phyloP scores from a whole-genome alignment of 495 filamentous ascomycete genomes.

The Penicillium alfredii region DNA sequence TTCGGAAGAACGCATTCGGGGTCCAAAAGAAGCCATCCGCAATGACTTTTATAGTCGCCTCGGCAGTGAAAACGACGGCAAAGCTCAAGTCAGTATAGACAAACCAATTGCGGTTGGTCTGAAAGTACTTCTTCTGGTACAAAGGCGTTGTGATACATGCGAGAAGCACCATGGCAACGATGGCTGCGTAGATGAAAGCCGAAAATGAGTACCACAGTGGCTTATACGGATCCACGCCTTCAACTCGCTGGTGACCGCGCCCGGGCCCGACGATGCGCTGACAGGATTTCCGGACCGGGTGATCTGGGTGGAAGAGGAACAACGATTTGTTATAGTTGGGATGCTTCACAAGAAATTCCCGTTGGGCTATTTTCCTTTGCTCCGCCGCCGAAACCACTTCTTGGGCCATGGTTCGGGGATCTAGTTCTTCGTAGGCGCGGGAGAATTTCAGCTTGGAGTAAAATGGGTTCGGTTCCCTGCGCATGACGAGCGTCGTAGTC shows the following conservation, averaged over 20 bases:
- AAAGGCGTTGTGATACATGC: constrained; percentile 92
- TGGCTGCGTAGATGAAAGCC: constrained; percentile 85
- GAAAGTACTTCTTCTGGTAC: constrained; percentile 83
- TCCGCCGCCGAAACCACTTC: constrained; percentile 82
- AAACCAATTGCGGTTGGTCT: constrained; percentile 81
- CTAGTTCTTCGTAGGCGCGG: constrained; percentile 65
- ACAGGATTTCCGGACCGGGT: constrained; percentile 73
- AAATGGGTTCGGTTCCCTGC: constrained; percentile 88
- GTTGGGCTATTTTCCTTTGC: constrained; percentile 76
- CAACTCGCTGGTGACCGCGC: constrained; percentile 74
- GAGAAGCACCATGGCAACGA: constrained; percentile 93
- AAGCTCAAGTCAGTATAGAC: constrained; percentile 88
- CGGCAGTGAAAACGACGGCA: constrained; percentile 77
- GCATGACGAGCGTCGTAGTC: constrained; percentile 45
- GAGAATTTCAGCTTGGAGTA: constrained; percentile 77
- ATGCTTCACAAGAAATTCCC: constrained; percentile 81
- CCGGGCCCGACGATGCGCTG: constrained; percentile 90
- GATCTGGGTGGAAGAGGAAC: constrained; percentile 73
- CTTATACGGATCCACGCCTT: constrained; percentile 81
- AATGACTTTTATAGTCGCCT: constrained; percentile 88
- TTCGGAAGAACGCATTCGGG: constrained; percentile 92
- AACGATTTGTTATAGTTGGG: constrained; percentile 90
- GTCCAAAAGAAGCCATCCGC: constrained; percentile 97
- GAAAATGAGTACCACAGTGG: constrained; percentile 90
- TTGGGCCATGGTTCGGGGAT: constrained; percentile 78